Base-by-base conservation (phyloP, 2,329 filamentous ascomycete genomes). In the Colletotrichum sp. region DNA sequence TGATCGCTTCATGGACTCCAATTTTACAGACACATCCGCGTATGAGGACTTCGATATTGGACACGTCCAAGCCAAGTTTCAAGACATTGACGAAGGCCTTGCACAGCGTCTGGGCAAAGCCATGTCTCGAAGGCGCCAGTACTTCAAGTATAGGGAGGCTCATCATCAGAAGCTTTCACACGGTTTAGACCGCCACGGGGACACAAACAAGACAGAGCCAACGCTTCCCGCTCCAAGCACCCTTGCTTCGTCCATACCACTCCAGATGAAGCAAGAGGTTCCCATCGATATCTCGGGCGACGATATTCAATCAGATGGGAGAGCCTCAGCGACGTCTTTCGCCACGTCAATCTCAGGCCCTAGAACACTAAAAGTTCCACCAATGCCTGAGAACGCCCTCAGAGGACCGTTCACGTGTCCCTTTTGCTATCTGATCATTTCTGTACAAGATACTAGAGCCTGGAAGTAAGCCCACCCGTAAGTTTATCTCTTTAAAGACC, bases 401-500 rank as follows among this genome's bases (percentile, higher is more conserved):
- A 62, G 79, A 12, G 80, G 81, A 1, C 79, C 81, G 0, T 86
- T 87, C 52, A 81, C 86, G 72, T 87, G 86, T 44, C 85, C 84
- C 0, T 86, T 85, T 10, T 88, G 86, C 66, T 86, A 81, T 34
- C 81, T 81, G 55, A 80, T 86, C 7, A 80, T 86, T 5, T 82
- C 75, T 2, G 77, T 83, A 1, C 78, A 44, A 6, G 77, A 76
- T 10, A 77, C 64, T 15, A n/a, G 26, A 2, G 76, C 81, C 0
- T 87, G 85, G 85, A 82, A 80, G 75, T 84, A 70, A 75, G 81
- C 67, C 39, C 7, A 30, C 5, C 68, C 30, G 64, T 62, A 34
- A 44, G 12, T 15, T 60, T 5, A 60, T 0, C 8, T 24, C 1
- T n/a, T n/a, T 4, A 2, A 3, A 1, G 6, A 3, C 16, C 4